phyloP scores from a whole-genome alignment of 306 rosid genomes.

The Mucuna pruriens region DNA sequence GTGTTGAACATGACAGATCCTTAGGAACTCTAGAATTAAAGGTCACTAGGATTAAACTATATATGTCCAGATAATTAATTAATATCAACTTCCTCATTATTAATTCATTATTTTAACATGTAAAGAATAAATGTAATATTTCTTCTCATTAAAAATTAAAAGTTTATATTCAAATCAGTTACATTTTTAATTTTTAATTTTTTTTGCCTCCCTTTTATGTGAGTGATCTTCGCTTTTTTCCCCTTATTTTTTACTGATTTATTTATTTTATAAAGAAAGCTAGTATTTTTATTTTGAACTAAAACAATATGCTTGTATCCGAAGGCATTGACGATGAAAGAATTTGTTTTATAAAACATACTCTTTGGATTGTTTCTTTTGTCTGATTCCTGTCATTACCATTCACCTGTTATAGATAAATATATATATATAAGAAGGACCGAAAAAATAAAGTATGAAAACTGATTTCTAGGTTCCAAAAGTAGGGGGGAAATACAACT shows the following conservation, averaged over 20 bases:
- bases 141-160: background rate
- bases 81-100: too few species aligned
- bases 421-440: background rate
- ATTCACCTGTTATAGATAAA: background rate
- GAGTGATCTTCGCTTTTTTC: background rate
- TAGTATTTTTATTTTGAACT: background rate
- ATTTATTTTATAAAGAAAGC: background rate
- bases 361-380: background rate
- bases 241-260: too few species aligned
- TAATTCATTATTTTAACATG: background rate
- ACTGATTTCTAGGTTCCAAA: conserved; percentile 10
- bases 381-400: background rate
- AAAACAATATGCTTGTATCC: background rate
- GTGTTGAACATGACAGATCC: conserved; percentile 15
- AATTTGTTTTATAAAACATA: background rate
- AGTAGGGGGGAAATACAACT: background rate
- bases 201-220: background rate
- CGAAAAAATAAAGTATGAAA: background rate
- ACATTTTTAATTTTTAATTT: background rate
- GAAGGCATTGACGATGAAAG: background rate
- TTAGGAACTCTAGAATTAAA: background rate
- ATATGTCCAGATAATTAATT: background rate
- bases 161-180: background rate
- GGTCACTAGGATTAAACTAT: background rate
- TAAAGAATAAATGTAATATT: background rate